Evolutionary conservation across 176 grass and related monocot species (phyloP), one percentile per base, ranked within the genome.

Genomic region (Hordeum vulgare): DNA sequence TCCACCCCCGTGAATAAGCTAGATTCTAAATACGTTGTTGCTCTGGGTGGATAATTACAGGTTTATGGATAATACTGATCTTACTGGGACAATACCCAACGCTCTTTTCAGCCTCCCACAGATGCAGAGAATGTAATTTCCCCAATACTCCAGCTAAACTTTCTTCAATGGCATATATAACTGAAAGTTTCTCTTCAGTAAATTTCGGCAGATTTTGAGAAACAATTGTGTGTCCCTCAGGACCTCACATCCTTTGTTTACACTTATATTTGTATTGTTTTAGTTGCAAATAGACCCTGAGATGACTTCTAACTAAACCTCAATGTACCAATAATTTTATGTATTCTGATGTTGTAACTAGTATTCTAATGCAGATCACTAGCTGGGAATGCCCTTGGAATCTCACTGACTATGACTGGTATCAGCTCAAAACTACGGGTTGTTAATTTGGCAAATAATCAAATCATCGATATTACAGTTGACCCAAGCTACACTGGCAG

Each of bases 41-140:
- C 23, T 79, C 44, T 31, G 29, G 21, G 53, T 85, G 57, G 27
- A 80, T 14, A 58, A 85, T 31, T 79, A 29, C 85, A 94, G 92
- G 80, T 74, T 90, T 41, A 87, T 91, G 87, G 79, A 79, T 11
- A 67, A 67, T 7, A 75, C 33, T 54, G n/a, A n/a, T 26, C 89
- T 91, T 86, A 83, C 14, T 26, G 92, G 92, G 31, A 9, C 65
- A 90, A 71, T 94, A 33, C 92, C 92, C 34, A 63, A 65, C 20
- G 59, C 51, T 44, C 65, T 94, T 27, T 94, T 94, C 82, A 83
- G 77, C 58, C 23, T 81, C 18, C 78, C 89, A 60, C 74, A 87
- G 69, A 61, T 94, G 79, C 85, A 92, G 63, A 68, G 89, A 94
- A 83, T 94, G 92, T 94, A 91, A 88, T 88, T 84, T 61, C 76